Percentiles rank a stretch among this genome's conserved stretches.
Evolutionary conservation across 2,329 filamentous ascomycete species (phyloP).

Genomic region (Botrytis tulipae): DNA sequence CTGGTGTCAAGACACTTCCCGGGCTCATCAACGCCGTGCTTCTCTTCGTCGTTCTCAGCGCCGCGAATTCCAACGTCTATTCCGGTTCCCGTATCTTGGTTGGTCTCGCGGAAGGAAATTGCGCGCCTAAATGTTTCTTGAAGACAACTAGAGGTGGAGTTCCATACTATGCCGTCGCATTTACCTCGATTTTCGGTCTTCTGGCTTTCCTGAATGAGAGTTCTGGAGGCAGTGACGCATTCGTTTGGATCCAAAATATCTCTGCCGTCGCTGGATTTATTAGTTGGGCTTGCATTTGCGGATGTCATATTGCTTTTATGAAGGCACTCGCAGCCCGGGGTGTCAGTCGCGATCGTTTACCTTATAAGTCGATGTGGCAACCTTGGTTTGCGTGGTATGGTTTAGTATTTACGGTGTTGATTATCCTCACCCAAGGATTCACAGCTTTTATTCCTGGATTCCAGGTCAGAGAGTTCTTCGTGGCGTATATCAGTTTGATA

Average conservation of each 20-base stretch:
- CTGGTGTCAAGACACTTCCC: constrained; percentile 53
- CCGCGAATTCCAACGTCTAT: constrained; percentile 59
- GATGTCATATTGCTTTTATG: constrained; percentile 65
- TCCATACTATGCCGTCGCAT: constrained; percentile 53
- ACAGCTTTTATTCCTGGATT: constrained; percentile 61
- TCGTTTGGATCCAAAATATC: constrained; percentile 72
- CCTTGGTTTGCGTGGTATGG: constrained; percentile 66
- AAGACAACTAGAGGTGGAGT: constrained; percentile 49
- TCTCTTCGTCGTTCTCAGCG: constrained; percentile 56
- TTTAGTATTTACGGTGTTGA: constrained; percentile 61
- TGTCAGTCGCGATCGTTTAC: constrained; percentile 56
- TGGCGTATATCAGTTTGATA: constrained; percentile 62
- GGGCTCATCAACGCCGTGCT: constrained; percentile 62
- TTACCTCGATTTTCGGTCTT: constrained; percentile 57
- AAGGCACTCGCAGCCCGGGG: constrained; percentile 55
- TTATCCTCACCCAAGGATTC: constrained; percentile 68
- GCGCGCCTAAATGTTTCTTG: constrained; percentile 57
- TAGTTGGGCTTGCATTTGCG: constrained; percentile 64
- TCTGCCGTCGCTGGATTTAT: constrained; percentile 68
- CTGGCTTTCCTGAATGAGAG: constrained; percentile 68
- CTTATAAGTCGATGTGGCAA: constrained; percentile 61
- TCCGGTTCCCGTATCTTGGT: constrained; percentile 57
- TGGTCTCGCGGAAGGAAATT: constrained; percentile 51
- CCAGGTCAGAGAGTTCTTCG: constrained; percentile 60
- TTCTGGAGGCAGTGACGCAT: constrained; percentile 56